These are phyloP conservation scores for Erigeron canadensis DNA, from an alignment of 129 eudicot genomes.

Conservation along the genomic window DNA sequence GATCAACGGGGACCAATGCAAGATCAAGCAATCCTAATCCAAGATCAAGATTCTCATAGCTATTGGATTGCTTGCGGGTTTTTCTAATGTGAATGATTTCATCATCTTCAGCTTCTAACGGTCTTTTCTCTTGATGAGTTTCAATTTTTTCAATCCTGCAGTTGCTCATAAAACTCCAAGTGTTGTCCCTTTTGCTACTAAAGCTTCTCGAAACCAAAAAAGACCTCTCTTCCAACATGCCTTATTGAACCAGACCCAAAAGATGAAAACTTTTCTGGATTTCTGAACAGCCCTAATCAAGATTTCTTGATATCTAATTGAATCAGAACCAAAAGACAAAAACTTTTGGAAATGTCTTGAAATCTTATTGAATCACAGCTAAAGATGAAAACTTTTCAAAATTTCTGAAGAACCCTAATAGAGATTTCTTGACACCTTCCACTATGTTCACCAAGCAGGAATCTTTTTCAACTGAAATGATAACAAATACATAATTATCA, in stretches of 20 bases:
- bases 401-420: slow-evolving; percentile 18
- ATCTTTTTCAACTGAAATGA: slow-evolving; percentile 41
- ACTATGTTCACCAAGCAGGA: slow-evolving; percentile 30
- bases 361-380: slow-evolving; percentile 31
- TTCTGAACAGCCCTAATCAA: slow-evolving; percentile 25
- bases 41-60: slow-evolving; percentile 33
- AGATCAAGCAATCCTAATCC: slow-evolving; percentile 40
- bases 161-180: slow-evolving; percentile 62
- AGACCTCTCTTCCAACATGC: slow-evolving; percentile 79
- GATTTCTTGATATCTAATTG: slow-evolving; percentile 19
- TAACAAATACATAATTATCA: slow-evolving; percentile 11
- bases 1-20: slow-evolving; percentile 33
- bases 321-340: background rate
- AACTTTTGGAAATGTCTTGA: background rate
- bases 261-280: slow-evolving; percentile 26
- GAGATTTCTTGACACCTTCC: slow-evolving; percentile 24
- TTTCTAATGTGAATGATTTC: slow-evolving; percentile 36
- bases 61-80: slow-evolving; percentile 30
- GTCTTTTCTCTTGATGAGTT: slow-evolving; percentile 48
- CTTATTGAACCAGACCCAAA: slow-evolving; percentile 43
- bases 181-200: slow-evolving; percentile 42
- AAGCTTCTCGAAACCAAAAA: slow-evolving; percentile 62
- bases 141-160: slow-evolving; percentile 53
- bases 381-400: slow-evolving; percentile 27
- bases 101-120: slow-evolving; percentile 47